Base-by-base conservation (phyloP, 768 basidiomycete species). In the Hemileccinum rubropunctum region DNA sequence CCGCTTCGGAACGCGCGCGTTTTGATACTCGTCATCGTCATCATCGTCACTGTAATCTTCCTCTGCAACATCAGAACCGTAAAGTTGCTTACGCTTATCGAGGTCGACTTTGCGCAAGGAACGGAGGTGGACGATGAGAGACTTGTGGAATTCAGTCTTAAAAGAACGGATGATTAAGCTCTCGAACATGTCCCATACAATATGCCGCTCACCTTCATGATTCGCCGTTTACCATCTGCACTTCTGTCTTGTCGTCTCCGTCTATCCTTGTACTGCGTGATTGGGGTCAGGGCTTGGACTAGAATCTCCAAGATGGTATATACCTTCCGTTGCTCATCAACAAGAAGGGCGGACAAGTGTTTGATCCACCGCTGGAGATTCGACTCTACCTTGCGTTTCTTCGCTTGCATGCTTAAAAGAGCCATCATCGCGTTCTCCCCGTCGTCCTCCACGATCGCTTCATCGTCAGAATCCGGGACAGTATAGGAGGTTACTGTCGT, bases 241-340 rank as follows among this genome's bases (percentile, higher is more conserved):
- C 68, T 65, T 50, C 73, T 77, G 47, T 84, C 83, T 14, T 74
- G 53, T 15, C 67, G 71, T 60, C 78, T 82, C 71, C 83, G 86
- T 59, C 76, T 75, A 58, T 83, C 81, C 45, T 80, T 83, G 58
- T 81, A 79, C 87, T 90, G 35, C 32, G 43, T 4, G 30, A 47
- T 21, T 14, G 21, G 2, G 9, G 36, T 52, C 49, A 59, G 57
- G 38, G 34, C 30, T 15, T 37, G 6, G 45, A 30, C 45, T 17
- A 30, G 52, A 48, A 35, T 32, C 41, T 51, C 33, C 5, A 40
- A 20, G 32, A 45, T 8, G 23, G 17, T 33, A 9, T 6, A n/a
- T 48, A 87, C 88, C 79, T 88, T 89, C 54, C 78, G 77, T 53
- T 84, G 82, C 60, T 91, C 88, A 28, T 78, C 75, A 61, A 81